Evolutionary conservation across 1,284 basidiomycete genomes (phyloP).

Genomic region (Leccinum fuscescens): DNA sequence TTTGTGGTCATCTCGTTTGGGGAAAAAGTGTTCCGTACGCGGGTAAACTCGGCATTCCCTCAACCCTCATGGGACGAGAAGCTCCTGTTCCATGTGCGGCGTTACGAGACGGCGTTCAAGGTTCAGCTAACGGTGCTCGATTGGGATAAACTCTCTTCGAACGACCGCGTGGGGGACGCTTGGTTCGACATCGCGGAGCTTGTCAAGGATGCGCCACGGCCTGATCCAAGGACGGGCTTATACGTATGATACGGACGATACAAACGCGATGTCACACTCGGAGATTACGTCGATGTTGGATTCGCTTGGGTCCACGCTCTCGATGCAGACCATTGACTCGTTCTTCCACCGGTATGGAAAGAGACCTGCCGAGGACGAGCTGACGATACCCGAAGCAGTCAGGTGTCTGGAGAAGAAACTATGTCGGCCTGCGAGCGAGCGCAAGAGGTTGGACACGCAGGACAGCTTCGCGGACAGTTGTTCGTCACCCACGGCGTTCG

Average conservation of each 20-base stretch:
- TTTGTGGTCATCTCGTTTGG: constrained; percentile 96
- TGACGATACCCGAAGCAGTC: constrained; percentile 80
- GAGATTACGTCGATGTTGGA: constrained; percentile 68
- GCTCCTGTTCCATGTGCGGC: constrained; percentile 90
- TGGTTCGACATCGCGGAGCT: constrained; percentile 71
- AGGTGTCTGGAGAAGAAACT: constrained; percentile 81
- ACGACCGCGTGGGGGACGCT: constrained; percentile 80
- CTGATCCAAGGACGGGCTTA: constrained; percentile 69
- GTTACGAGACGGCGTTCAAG: constrained; percentile 79
- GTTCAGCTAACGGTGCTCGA: constrained; percentile 84
- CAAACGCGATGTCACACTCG: constrained; percentile 72
- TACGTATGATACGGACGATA: constrained; percentile 89
- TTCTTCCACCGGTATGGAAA: constrained; percentile 80
- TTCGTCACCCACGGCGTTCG: constrained; percentile 45
- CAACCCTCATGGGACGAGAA: constrained; percentile 96
- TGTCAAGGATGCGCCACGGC: constrained; percentile 69
- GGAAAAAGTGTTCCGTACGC: constrained; percentile 94
- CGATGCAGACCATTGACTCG: constrained; percentile 70
- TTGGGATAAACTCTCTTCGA: constrained; percentile 92
- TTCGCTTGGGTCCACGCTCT: constrained; percentile 77
- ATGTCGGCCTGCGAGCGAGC: constrained; percentile 67
- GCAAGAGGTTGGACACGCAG: constrained; percentile 52
- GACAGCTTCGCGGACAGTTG: constrained; percentile 36
- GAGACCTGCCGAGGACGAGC: constrained; percentile 64
- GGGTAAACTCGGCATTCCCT: constrained; percentile 84